phyloP scores from a whole-genome alignment of 768 basidiomycete species.

The Pisolithus albus region DNA sequence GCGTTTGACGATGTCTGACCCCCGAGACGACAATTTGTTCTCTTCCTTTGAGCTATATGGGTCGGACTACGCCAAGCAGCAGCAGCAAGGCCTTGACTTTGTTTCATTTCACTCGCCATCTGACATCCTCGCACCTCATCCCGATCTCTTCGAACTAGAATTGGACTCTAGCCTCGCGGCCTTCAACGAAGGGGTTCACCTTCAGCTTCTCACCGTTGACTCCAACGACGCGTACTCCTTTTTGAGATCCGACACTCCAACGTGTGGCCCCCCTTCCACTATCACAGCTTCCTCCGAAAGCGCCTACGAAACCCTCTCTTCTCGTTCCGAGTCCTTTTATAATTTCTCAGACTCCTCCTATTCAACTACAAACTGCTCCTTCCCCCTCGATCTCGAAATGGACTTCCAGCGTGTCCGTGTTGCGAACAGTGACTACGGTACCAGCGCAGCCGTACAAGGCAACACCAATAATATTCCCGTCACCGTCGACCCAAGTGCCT shows the following conservation, averaged over 20 bases:
- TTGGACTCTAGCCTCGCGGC: conserved; percentile 66
- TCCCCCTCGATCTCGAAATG: conserved; percentile 66
- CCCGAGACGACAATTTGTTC: conserved; percentile 26
- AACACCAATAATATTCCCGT: conserved; percentile 33
- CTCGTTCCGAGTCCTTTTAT: conserved; percentile 65
- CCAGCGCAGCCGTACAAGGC: conserved; percentile 27
- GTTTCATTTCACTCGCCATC: conserved; percentile 61
- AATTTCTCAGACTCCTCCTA: conserved; percentile 52
- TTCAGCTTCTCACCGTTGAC: conserved; percentile 58
- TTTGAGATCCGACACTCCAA: conserved; percentile 56
- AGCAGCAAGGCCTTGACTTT: conserved; percentile 49
- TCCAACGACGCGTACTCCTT: conserved; percentile 59
- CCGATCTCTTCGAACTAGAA: conserved; percentile 79
- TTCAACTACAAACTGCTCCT: conserved; percentile 45
- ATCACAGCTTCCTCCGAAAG: conserved; percentile 78
- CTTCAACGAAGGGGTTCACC: conserved; percentile 50
- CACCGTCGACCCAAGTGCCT: conserved; percentile 51
- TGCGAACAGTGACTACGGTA: conserved; percentile 47
- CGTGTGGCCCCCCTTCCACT: conserved; percentile 66
- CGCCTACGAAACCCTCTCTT: conserved; percentile 61
- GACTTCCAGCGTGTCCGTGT: conserved; percentile 60
- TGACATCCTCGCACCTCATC: conserved; percentile 70
- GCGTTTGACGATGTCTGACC: conserved; percentile 24
- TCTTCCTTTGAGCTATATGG: conserved; percentile 31
- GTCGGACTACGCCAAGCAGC: conserved; percentile 32